Evolutionary conservation across 2,329 filamentous ascomycete species (phyloP).

Genomic region (Clonostachys chloroleuca): DNA sequence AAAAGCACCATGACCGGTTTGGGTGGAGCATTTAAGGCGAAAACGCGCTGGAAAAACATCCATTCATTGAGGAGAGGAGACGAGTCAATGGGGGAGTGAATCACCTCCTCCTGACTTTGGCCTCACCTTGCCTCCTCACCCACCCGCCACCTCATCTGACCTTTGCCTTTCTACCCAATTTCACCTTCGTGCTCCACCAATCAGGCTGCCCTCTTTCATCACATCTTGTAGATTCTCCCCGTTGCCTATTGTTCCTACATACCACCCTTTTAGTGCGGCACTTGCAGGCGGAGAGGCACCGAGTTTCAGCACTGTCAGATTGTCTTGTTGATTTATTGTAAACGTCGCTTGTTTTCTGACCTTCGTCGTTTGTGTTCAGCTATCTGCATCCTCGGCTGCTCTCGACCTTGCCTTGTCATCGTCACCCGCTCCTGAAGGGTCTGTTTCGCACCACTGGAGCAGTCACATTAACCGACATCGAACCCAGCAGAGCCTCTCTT

Average conservation of each 20-base stretch:
- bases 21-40: no score
- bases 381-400: constrained; percentile 76
- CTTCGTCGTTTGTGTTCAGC: constrained; percentile 39
- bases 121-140: no score
- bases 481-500: constrained; percentile 55
- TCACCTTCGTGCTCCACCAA: no score
- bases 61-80: no score
- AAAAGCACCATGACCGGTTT: no score
- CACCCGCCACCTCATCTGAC: no score
- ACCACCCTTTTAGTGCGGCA: not conserved
- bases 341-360: constrained; percentile 20
- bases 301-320: not conserved
- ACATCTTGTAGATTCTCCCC: not conserved
- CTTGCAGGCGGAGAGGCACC: not conserved
- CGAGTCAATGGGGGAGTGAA: no score
- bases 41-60: no score
- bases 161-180: no score
- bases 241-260: not conserved
- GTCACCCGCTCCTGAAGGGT: constrained; percentile 56
- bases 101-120: no score
- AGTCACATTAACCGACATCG: constrained; percentile 62
- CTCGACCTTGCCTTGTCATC: constrained; percentile 74
- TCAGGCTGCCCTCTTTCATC: not conserved
- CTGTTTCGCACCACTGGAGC: constrained; percentile 49
- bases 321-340: not conserved